These are phyloP conservation scores for Pugionium dolabratum DNA, from an alignment of 345 rosid species.

Conservation along the genomic window DNA sequence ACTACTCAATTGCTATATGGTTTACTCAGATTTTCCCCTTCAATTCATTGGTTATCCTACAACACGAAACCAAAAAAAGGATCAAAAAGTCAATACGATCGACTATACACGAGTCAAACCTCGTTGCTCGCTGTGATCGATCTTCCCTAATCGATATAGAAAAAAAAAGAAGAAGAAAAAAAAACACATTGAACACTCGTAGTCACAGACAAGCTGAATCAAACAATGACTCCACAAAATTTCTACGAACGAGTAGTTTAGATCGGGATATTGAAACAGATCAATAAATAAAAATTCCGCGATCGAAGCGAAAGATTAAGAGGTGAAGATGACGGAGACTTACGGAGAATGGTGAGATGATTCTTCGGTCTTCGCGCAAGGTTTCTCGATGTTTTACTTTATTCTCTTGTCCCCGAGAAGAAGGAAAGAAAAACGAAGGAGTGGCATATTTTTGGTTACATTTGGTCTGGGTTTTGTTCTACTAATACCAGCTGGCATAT, in stretches of 20 bases:
- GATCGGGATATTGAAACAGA: constrained; percentile 19
- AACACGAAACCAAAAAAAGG: constrained; percentile 5
- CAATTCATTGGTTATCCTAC: constrained; percentile 48
- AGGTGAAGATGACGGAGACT: constrained; percentile 9
- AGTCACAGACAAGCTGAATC: not conserved
- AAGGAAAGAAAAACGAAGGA: constrained; percentile 5
- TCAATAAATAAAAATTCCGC: not conserved
- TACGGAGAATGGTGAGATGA: constrained; percentile 32
- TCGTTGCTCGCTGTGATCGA: constrained; percentile 6
- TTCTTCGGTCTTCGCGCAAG: constrained; percentile 13
- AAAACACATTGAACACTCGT: not conserved
- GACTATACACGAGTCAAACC: not conserved
- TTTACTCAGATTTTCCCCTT: constrained; percentile 24
- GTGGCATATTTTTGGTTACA: not conserved
- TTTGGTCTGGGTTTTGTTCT: not conserved
- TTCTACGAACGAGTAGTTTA: constrained; percentile 4
- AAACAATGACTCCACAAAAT: constrained; percentile 4
- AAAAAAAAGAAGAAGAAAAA: not conserved
- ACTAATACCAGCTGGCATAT: constrained; percentile 31
- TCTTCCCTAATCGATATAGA: not conserved
- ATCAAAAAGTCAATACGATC: not conserved
- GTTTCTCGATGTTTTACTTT: not conserved
- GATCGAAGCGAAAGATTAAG: constrained; percentile 11
- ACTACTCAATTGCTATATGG: constrained; percentile 17
- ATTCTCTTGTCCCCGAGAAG: constrained; percentile 16